Conservation (phyloP, 352 stramenopile genomes). For the Peronospora destructor region DNA sequence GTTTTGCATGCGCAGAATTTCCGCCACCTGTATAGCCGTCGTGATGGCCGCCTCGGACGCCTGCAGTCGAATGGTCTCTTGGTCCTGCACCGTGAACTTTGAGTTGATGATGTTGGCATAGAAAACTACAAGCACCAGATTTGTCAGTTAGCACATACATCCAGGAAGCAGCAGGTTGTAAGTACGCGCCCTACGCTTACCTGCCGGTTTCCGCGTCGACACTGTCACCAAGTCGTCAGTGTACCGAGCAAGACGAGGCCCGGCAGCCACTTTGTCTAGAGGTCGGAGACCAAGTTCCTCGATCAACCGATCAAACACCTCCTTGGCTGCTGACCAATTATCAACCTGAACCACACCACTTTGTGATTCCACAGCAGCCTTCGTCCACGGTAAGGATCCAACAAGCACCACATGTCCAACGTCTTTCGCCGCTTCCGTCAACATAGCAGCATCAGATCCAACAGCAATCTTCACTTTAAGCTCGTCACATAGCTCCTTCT, state of each 20-base stretch:
- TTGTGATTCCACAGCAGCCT: slow-evolving; percentile 1
- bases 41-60: slow-evolving; percentile 63
- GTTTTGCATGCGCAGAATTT: slow-evolving; percentile 64
- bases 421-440: slow-evolving; percentile 24
- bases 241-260: slow-evolving; percentile 55
- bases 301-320: slow-evolving; percentile 35
- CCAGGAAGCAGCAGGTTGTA: not conserved
- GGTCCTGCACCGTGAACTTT: slow-evolving; percentile 69
- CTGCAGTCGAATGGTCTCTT: slow-evolving; percentile 54
- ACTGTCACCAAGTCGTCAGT: slow-evolving; percentile 71
- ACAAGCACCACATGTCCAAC: slow-evolving; percentile 38
- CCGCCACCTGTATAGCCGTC: slow-evolving; percentile 59
- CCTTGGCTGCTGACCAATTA: slow-evolving; percentile 33
- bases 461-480: slow-evolving; percentile 60
- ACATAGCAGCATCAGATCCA: slow-evolving; percentile 27
- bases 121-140: slow-evolving; percentile 36
- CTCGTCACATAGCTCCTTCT: slow-evolving; percentile 56
- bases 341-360: slow-evolving; percentile 16
- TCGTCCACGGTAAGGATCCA: slow-evolving; percentile 48
- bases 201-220: slow-evolving; percentile 58
- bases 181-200: slow-evolving; percentile 17
- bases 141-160: slow-evolving; percentile 4
- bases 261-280: slow-evolving; percentile 35
- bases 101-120: slow-evolving; percentile 78
- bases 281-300: slow-evolving; percentile 42